Conservation (phyloP, 805 yeast genomes). For the Kodamaea sagamina region DNA sequence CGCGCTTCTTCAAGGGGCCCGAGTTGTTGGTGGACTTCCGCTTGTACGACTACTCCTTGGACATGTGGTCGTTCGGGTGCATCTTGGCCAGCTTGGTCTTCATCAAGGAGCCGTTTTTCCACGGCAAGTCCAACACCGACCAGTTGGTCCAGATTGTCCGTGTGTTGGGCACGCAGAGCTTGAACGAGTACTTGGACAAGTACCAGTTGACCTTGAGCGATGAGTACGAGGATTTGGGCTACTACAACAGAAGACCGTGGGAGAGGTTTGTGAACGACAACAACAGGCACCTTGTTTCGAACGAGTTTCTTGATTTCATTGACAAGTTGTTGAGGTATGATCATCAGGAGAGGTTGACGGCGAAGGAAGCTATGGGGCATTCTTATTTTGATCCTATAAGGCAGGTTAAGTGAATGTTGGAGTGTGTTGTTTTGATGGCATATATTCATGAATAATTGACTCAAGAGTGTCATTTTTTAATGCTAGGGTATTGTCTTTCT, state of each 20-base stretch:
- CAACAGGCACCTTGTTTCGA: slow-evolving; percentile 53
- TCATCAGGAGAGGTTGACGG: slow-evolving; percentile 85
- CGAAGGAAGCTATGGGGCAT: slow-evolving; percentile 84
- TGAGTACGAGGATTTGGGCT: slow-evolving; percentile 78
- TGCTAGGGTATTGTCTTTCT: no score
- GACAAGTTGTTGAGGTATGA: slow-evolving; percentile 77
- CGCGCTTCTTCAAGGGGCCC: slow-evolving; percentile 90
- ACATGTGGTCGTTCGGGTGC: slow-evolving; percentile 90
- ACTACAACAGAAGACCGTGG: slow-evolving; percentile 70
- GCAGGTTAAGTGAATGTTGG: neutral
- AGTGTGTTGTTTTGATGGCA: no score
- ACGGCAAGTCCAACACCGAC: slow-evolving; percentile 88
- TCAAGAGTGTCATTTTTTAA: no score
- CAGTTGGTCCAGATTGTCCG: slow-evolving; percentile 88
- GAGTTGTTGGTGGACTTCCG: slow-evolving; percentile 81
- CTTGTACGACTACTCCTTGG: slow-evolving; percentile 84
- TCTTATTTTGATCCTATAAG: slow-evolving; percentile 53
- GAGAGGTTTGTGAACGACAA: slow-evolving; percentile 55
- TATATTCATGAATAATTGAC: no score
- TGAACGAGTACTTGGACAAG: slow-evolving; percentile 63
- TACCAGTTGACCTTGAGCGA: slow-evolving; percentile 69
- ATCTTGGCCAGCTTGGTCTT: slow-evolving; percentile 88
- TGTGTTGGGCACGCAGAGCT: slow-evolving; percentile 81
- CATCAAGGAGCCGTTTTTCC: slow-evolving; percentile 89
- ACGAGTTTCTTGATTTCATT: slow-evolving; percentile 65